Evolutionary conservation across 768 basidiomycete genomes (phyloP).

Genomic region (Artomyces pyxidatus): DNA sequence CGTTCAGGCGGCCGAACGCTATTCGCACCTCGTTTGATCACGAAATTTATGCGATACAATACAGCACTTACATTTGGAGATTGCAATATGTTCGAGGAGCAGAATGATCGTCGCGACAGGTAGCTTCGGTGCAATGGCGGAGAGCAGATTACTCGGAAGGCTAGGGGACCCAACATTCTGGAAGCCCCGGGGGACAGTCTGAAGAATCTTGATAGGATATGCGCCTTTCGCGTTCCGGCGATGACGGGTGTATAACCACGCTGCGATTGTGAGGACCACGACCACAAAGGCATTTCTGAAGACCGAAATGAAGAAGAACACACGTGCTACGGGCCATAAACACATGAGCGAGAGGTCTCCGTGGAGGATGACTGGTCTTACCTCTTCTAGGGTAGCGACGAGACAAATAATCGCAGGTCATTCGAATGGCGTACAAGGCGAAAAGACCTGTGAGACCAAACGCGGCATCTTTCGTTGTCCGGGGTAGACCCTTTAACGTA

Average conservation of each 20-base stretch:
- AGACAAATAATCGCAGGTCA: constrained; percentile 39
- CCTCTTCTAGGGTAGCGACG: constrained; percentile 56
- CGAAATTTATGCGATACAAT: not conserved
- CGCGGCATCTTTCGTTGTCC: constrained; percentile 74
- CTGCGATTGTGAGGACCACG: constrained; percentile 76
- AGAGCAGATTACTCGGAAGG: constrained; percentile 44
- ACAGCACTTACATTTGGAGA: constrained; percentile 72
- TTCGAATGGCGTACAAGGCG: constrained; percentile 62
- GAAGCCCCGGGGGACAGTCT: constrained; percentile 79
- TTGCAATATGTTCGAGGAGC: constrained; percentile 92
- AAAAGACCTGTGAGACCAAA: constrained; percentile 78
- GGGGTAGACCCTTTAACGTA: constrained; percentile 74
- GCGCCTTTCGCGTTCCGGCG: constrained; percentile 48
- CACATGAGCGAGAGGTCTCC: constrained; percentile 1
- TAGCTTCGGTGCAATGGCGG: constrained; percentile 64
- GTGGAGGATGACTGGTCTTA: constrained; percentile 23
- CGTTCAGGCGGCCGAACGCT: constrained; percentile 93
- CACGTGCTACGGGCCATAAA: constrained; percentile 36
- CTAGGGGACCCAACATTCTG: constrained; percentile 44
- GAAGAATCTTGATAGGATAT: constrained; percentile 79
- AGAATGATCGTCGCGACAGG: constrained; percentile 86
- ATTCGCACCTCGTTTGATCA: constrained; percentile 1
- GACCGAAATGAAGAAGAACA: constrained; percentile 73
- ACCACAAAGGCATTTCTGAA: constrained; percentile 84
- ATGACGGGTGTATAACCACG: constrained; percentile 77